A percentile compares a stretch with the other conserved stretches of the same genome.
These are phyloP conservation scores for Podaxis sp. DNA, from an alignment of 768 basidiomycete species.

Conservation along the genomic window DNA sequence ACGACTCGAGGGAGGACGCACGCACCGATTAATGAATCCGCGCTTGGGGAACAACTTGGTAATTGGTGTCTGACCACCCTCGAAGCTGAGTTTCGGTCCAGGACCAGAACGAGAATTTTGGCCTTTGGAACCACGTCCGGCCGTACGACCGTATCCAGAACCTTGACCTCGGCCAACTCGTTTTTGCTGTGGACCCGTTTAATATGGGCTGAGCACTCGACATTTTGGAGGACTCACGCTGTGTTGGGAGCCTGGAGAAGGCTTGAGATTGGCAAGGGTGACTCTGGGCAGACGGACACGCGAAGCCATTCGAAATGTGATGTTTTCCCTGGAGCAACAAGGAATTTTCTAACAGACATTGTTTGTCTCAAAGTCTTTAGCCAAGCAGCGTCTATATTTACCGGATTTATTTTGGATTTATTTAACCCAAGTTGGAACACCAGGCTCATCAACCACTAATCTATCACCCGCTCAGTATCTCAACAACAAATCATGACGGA, in stretches of 20 bases:
- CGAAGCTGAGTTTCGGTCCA: constrained; percentile 81
- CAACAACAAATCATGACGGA: not conserved
- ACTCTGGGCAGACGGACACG: constrained; percentile 35
- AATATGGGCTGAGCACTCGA: not conserved
- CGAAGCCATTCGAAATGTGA: constrained; percentile 27
- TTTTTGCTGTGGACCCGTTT: constrained; percentile 61
- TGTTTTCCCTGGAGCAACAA: not conserved
- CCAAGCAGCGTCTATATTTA: constrained; percentile 9
- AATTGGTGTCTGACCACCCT: constrained; percentile 96
- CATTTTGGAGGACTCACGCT: constrained; percentile 35
- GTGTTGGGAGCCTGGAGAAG: constrained; percentile 67
- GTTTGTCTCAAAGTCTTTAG: constrained; percentile 10
- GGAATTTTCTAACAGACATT: not conserved
- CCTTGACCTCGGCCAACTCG: constrained; percentile 93
- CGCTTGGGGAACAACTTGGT: constrained; percentile 88
- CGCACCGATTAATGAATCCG: constrained; percentile 92
- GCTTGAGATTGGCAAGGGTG: constrained; percentile 68
- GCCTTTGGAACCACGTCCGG: constrained; percentile 93
- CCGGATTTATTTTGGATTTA: not conserved
- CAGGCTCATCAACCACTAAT: not conserved
- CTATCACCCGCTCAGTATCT: too few species aligned
- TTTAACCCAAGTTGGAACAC: not conserved
- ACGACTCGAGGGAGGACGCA: not conserved
- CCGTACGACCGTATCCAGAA: constrained; percentile 86
- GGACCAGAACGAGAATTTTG: constrained; percentile 91